Conservation (phyloP, 306 rosid species). For the Quercus ilex region DNA sequence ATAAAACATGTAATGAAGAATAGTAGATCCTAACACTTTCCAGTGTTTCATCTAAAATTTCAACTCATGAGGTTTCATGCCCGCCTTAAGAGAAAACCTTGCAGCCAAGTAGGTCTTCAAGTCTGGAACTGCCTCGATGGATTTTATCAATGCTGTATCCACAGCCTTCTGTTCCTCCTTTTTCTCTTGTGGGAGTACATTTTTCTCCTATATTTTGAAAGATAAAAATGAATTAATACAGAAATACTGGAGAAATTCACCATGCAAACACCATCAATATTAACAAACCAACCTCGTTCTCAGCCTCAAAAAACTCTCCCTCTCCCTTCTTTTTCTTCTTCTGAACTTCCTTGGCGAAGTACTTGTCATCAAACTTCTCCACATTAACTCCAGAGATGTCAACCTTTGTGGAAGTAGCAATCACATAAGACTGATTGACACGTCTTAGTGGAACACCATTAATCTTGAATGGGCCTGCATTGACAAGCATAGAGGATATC, state of each 20-base stretch:
- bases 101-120: slow-evolving; percentile 72
- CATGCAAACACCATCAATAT: not conserved
- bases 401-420: slow-evolving; percentile 63
- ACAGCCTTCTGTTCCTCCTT: slow-evolving; percentile 78
- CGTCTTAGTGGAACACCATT: slow-evolving; percentile 78
- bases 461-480: slow-evolving; percentile 58
- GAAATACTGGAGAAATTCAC: not conserved
- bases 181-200: slow-evolving; percentile 61
- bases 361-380: slow-evolving; percentile 57
- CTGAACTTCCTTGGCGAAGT: slow-evolving; percentile 47
- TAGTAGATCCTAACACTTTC: not conserved
- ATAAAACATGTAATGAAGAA: not conserved
- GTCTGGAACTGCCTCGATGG: slow-evolving; percentile 62
- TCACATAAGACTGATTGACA: slow-evolving; percentile 60
- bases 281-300: slow-evolving; percentile 47
- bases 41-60: slow-evolving; percentile 34
- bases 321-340: slow-evolving; percentile 58
- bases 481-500: not conserved
- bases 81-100: slow-evolving; percentile 68
- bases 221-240: not conserved
- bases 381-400: slow-evolving; percentile 46
- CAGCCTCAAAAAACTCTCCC: slow-evolving; percentile 60
- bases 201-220: slow-evolving; percentile 51
- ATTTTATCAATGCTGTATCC: slow-evolving; percentile 52
- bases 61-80: slow-evolving; percentile 83